Base-by-base conservation (phyloP, 2,329 filamentous ascomycete species). In the Dothideomycetes sp. region DNA sequence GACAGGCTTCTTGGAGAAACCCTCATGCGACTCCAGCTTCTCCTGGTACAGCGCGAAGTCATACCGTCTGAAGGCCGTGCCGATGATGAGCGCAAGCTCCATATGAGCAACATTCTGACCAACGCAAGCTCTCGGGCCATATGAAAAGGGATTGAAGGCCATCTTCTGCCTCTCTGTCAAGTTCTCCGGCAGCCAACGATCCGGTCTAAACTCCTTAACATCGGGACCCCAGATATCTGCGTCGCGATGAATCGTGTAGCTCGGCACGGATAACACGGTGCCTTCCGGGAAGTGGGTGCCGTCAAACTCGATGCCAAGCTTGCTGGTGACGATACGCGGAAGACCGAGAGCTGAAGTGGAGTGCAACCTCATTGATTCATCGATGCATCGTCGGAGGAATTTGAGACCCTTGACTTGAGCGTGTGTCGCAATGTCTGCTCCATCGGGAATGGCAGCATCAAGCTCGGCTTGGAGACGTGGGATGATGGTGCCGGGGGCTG, bases 61-160 rank as follows among this genome's bases (percentile, higher is more conserved):
- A 41, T 57, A 58, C 15, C 55, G 45, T 14, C 55, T 47, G 48
- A 58, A 58, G 17, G 58, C 53, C 14, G 52, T 58, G 19, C 57
- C 52, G 31, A 64, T 52, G 40, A 62, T 63, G 31, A 64, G 47
- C 10, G 59, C 52, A 40, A 64, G 46, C 35, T 63, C 60, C 58
- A 65, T 64, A 31, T 62, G 53, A 3, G 62, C 62, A 18, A 65
- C 56, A 44, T 65, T 64, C 31, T 60, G 55, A 3, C 61, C 62
- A 22, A 65, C 59, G 41, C 62, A 65, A n/a, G 61, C 58, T 11
- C 62, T 51, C 5, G 62, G 61, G 2, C 61, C 62, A 41, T 62
- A 61, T 17, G 58, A 62, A 45, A 65, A 65, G 5, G 60, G 59
- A 34, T 62, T 61, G 43, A 63, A 64, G 1, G 53, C 51, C 31